phyloP scores from a whole-genome alignment of 2,329 filamentous ascomycete species.

The Cercospora canescens region DNA sequence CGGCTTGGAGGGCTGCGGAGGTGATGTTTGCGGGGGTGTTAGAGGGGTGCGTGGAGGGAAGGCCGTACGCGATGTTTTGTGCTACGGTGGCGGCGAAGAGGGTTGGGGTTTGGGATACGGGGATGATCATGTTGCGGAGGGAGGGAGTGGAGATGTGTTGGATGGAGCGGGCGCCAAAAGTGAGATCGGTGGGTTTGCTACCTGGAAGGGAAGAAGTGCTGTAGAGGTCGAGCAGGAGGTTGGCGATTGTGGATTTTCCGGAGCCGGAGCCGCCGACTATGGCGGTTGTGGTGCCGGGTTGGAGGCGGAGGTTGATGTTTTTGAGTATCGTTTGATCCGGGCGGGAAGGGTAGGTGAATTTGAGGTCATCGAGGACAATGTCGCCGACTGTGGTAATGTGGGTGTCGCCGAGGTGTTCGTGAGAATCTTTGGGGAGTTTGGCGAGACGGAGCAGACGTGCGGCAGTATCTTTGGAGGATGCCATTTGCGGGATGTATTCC shows the following conservation, averaged over 20 bases:
- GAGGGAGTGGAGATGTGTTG: conserved; percentile 59
- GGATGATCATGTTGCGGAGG: conserved; percentile 63
- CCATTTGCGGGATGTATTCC: conserved; percentile 77
- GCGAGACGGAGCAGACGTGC: conserved; percentile 70
- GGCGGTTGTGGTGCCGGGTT: conserved; percentile 65
- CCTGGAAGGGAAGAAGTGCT: conserved; percentile 55
- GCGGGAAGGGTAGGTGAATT: conserved; percentile 70
- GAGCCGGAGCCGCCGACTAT: conserved; percentile 83
- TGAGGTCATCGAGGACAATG: conserved; percentile 62
- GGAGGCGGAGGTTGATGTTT: conserved; percentile 65
- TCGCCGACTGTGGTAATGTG: conserved; percentile 49
- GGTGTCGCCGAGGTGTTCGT: conserved; percentile 57
- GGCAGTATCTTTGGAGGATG: conserved; percentile 70
- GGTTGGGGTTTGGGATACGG: conserved; percentile 70
- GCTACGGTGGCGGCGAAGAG: conserved; percentile 77
- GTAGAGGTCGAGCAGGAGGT: conserved; percentile 74
- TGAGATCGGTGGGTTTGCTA: conserved; percentile 47
- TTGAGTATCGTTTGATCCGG: conserved; percentile 57
- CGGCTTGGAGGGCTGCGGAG: conserved; percentile 56
- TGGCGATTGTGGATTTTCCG: conserved; percentile 85
- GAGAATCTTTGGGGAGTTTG: conserved; percentile 58
- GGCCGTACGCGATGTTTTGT: conserved; percentile 81
- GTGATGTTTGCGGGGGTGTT: conserved; percentile 48
- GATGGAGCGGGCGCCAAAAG: conserved; percentile 60
- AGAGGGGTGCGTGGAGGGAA: conserved; percentile 57